Evolutionary conservation across 1,284 basidiomycete genomes (phyloP), one percentile per base, ranked within the genome.

Genomic region (Rhodotorula sp.): DNA sequence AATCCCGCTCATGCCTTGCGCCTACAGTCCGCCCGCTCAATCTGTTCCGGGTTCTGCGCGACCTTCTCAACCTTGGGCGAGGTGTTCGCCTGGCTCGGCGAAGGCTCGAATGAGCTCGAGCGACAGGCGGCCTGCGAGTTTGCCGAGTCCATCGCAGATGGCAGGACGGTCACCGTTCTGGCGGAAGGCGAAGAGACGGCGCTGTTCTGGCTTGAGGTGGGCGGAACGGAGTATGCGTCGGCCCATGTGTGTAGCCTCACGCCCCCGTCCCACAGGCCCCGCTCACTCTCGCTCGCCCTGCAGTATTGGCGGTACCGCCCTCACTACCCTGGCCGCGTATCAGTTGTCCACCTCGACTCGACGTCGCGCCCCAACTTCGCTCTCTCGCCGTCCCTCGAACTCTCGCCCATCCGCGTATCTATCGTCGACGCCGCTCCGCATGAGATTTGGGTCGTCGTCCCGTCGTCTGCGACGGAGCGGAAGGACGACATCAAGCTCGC

Each of bases 61-160:
- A 55, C 62, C 28, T 55, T 74, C 26, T 62, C 64, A 5, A 46
- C 63, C 24, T 34, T 62, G 0, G 69, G 67, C 53, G 72, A 74
- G 57, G 70, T 74, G 7, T 74, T 63, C 48, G 69, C 67, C 20
- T 74, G 69, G 69, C 60, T 67, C 28, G 72, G 72, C 18, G 54
- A 57, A 18, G 72, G 69, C 15, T 64, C 63, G 16, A 55, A 28
- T 4, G 57, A 59, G 15, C 47, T 55, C 15, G 72, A 74, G 40
- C 64, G 62, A 24, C 47, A 59, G 16, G 55, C 67, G 30, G 55
- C 52, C 34, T 68, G 61, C 52, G 64, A 72, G 31, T 72, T 69
- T 26, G 71, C 71, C 16, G 71, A 72, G 48, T 59, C 65, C 22
- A 64, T 72, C 40, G 67, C 71, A 8, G 71, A 72, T 20, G 71